Conservation (phyloP, 2,329 filamentous ascomycete species). For the Lithohypha guttulata region DNA sequence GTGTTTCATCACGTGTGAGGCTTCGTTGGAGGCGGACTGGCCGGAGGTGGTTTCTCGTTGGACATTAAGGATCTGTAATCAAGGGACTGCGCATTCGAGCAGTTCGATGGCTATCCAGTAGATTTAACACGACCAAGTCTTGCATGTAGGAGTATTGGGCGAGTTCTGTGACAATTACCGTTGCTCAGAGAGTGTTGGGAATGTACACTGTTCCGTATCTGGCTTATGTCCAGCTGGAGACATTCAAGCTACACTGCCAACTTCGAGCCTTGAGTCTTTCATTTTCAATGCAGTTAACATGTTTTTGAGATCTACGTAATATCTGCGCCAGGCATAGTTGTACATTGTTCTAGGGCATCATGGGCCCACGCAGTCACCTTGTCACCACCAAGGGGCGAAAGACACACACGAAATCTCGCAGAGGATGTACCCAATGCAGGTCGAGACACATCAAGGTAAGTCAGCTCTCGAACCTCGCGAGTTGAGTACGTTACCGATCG, state of each 20-base stretch:
- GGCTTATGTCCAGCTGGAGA: not conserved
- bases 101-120: slow-evolving; percentile 31
- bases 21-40: slow-evolving; percentile 6
- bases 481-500: no score
- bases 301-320: no score
- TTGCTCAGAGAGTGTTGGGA: slow-evolving; percentile 48
- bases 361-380: no score
- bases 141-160: slow-evolving; percentile 38
- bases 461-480: no score
- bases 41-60: slow-evolving; percentile 4
- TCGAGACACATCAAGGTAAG: no score
- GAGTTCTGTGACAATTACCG: slow-evolving; percentile 43
- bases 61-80: slow-evolving; percentile 17
- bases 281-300: no score
- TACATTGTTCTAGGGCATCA: no score
- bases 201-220: slow-evolving; percentile 30
- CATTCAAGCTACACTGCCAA: slow-evolving; percentile 34
- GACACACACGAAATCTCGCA: no score
- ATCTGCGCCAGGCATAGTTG: no score
- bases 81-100: slow-evolving; percentile 24
- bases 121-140: slow-evolving; percentile 27
- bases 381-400: no score
- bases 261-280: no score
- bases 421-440: no score
- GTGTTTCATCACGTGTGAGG: slow-evolving; percentile 15